Percentiles rank a stretch among this genome's conserved stretches.
These are phyloP conservation scores for Candida sonorensis DNA, from an alignment of 805 yeast genomes.

Conservation along the genomic window DNA sequence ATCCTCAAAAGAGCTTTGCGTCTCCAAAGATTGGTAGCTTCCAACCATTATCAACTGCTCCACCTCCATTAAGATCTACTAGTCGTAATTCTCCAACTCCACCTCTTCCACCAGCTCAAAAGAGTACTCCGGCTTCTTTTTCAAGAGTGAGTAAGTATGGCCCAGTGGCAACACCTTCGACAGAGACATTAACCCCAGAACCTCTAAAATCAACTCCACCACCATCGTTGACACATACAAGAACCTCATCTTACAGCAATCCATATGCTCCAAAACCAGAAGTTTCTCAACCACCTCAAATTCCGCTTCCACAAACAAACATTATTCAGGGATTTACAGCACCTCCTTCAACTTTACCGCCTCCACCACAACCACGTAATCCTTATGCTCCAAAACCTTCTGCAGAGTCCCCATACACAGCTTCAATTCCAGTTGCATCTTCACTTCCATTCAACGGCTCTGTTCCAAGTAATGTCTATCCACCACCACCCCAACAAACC, in stretches of 20 bases:
- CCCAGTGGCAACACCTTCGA: conserved; percentile 3
- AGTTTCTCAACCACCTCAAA: conserved; percentile 17
- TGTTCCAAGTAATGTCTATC: neutral
- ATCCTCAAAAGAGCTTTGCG: too few relatives aligned
- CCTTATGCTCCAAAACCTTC: conserved; percentile 31
- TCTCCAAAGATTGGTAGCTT: too few relatives aligned
- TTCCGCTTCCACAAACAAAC: conserved; percentile 20
- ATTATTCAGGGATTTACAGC: conserved; percentile 10
- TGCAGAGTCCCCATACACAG: conserved; percentile 9
- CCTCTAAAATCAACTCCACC: conserved; percentile 20
- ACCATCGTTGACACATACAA: conserved; percentile 5
- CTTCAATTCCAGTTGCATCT: conserved; percentile 11
- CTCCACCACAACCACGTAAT: conserved; percentile 20
- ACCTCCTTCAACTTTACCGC: too few relatives aligned
- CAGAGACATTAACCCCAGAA: conserved; percentile 11
- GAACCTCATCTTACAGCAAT: conserved; percentile 15
- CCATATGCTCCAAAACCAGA: conserved; percentile 32
- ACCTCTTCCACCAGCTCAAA: conserved; percentile 4
- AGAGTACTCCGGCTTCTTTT: too few relatives aligned
- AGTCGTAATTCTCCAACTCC: conserved; percentile 16
- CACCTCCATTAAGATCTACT: conserved; percentile 25
- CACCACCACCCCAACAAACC: conserved; percentile 1
- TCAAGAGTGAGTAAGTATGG: conserved; percentile 16
- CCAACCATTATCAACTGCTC: conserved; percentile 20
- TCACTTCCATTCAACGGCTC: conserved; percentile 1